phyloP scores from a whole-genome alignment of 768 basidiomycete genomes.

The Hysterangium stoloniferum region DNA sequence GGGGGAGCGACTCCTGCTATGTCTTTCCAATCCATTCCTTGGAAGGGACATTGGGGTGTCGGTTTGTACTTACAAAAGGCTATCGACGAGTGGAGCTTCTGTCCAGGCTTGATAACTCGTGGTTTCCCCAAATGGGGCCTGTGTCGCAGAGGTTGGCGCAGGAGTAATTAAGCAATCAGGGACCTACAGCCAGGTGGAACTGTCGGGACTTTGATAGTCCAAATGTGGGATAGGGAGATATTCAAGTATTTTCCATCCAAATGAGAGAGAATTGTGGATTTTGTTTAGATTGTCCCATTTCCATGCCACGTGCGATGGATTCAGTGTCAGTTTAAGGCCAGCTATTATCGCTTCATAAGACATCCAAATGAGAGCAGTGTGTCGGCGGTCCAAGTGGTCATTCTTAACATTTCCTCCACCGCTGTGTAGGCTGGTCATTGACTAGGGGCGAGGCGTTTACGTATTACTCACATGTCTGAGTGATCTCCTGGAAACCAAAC shows the following conservation, averaged over 20 bases:
- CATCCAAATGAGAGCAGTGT: neutral
- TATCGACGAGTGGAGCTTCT: neutral
- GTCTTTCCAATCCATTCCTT: too few species aligned
- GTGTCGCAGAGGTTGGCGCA: neutral
- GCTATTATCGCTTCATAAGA: neutral
- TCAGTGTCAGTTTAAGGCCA: neutral
- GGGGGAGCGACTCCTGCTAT: too few species aligned
- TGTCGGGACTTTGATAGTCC: neutral
- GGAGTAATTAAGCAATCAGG: neutral
- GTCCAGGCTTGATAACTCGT: neutral
- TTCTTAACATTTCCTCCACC: neutral
- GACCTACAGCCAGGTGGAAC: neutral
- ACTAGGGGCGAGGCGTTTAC: too few species aligned
- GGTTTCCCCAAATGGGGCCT: neutral
- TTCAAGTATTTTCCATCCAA: neutral
- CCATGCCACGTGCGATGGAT: neutral
- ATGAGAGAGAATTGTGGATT: neutral
- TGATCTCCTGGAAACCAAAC: slow-evolving; percentile 38
- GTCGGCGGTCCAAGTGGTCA: neutral
- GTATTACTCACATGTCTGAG: slow-evolving; percentile 29
- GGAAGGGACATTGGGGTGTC: too few species aligned
- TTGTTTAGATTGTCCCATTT: neutral
- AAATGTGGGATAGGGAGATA: neutral
- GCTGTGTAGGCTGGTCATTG: neutral
- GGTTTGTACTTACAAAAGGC: too few species aligned